These are phyloP conservation scores for Pseudogymnoascus sp. DNA, from an alignment of 2,329 filamentous ascomycete species.

Conservation along the genomic window DNA sequence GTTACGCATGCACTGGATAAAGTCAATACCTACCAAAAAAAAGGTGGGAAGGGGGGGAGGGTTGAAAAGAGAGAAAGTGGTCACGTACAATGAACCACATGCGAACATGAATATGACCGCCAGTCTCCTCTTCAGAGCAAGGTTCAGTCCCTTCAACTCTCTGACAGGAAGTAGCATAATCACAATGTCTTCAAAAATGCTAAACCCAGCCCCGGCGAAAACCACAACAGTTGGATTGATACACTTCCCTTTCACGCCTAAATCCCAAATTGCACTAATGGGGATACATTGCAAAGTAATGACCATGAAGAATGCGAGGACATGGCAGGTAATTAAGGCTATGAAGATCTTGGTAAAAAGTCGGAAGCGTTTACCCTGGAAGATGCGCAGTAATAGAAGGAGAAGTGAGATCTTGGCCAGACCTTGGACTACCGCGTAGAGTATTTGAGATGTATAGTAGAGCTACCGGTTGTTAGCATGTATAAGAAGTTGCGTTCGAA, in stretches of 20 bases:
- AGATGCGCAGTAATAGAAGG: constrained; percentile 21
- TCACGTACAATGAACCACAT: constrained; percentile 57
- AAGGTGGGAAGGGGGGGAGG: too few species aligned
- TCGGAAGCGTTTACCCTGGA: constrained; percentile 14
- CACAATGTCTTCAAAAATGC: constrained; percentile 62
- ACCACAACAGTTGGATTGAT: constrained; percentile 59
- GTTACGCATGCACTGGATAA: constrained; percentile 21
- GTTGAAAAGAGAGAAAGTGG: too few species aligned
- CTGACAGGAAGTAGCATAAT: constrained; percentile 61
- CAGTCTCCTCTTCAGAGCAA: constrained; percentile 58
- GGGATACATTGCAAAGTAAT: constrained; percentile 21
- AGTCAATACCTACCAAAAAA: constrained; percentile 4
- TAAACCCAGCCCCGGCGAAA: constrained; percentile 59
- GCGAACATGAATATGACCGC: constrained; percentile 62
- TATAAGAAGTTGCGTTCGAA: too few species aligned
- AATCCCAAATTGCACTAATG: constrained; percentile 16
- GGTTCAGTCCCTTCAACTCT: constrained; percentile 54
- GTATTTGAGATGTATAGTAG: constrained; percentile 20
- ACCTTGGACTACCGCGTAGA: constrained; percentile 20
- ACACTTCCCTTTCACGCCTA: constrained; percentile 36
- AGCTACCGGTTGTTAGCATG: constrained; percentile 13
- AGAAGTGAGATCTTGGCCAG: constrained; percentile 22
- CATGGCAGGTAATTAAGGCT: not conserved
- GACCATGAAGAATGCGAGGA: constrained; percentile 14
- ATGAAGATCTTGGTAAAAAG: constrained; percentile 15